A percentile compares a stretch with the other conserved stretches of the same genome.
phyloP scores from a whole-genome alignment of 345 rosid species.

The Hibiscus trionum region DNA sequence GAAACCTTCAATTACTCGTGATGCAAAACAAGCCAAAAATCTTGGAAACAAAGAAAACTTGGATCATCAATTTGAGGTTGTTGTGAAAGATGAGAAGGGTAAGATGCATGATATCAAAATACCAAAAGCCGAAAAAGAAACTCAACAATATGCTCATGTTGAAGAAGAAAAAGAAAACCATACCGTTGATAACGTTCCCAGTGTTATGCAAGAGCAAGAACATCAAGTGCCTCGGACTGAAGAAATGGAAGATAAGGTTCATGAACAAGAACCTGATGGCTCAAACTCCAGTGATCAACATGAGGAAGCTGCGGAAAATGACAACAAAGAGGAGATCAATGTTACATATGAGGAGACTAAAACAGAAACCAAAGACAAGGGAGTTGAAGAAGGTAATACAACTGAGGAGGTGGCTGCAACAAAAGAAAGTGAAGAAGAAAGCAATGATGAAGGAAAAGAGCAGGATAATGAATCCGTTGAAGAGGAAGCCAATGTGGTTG shows the following conservation, averaged over 20 bases:
- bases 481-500: slow-evolving; percentile 6
- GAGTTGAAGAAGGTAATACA: background rate
- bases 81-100: slow-evolving; percentile 20
- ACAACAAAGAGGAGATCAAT: background rate
- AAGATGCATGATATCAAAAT: slow-evolving; percentile 12
- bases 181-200: background rate
- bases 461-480: slow-evolving; percentile 10
- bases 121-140: slow-evolving; percentile 9
- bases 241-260: slow-evolving; percentile 16
- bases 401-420: background rate
- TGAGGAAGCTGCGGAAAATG: background rate
- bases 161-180: slow-evolving; percentile 21
- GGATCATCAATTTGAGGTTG: slow-evolving; percentile 29
- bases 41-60: slow-evolving; percentile 17
- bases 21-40: slow-evolving; percentile 10
- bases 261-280: background rate
- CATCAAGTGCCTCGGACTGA: background rate
- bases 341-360: slow-evolving; percentile 13
- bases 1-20: slow-evolving; percentile 7
- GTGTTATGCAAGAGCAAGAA: slow-evolving; percentile 13
- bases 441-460: slow-evolving; percentile 17
- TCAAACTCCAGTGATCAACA: background rate
- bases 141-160: slow-evolving; percentile 11
- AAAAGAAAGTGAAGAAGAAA: slow-evolving; percentile 10
- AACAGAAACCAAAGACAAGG: slow-evolving; percentile 10